phyloP scores from a whole-genome alignment of 2,329 filamentous ascomycete genomes.

The Pleoardoris graminearum region DNA sequence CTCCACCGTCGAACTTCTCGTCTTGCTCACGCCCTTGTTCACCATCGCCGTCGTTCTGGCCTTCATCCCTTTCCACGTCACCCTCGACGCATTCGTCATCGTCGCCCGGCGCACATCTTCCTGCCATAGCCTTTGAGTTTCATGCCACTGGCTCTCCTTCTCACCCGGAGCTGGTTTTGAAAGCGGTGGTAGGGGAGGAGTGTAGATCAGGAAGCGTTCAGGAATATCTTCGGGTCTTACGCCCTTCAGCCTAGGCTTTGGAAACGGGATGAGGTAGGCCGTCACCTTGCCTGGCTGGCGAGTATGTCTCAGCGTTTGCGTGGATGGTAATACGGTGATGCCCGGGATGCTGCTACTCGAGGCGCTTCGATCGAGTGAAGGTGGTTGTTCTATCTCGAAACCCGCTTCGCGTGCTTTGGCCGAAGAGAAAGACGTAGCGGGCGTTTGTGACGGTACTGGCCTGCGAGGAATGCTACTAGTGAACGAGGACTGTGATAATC shows the following conservation, averaged over 20 bases:
- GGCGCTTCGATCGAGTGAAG: no score
- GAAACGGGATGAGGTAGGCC: constrained; percentile 52
- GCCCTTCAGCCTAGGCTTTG: constrained; percentile 45
- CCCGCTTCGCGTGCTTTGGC: constrained; percentile 27
- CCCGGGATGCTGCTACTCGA: constrained; percentile 15
- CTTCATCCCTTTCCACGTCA: constrained; percentile 50
- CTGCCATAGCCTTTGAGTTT: constrained; percentile 52
- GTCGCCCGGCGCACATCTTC: constrained; percentile 51
- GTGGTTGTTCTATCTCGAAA: constrained; percentile 16
- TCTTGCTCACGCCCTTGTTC: constrained; percentile 46
- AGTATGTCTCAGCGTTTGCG: constrained; percentile 46
- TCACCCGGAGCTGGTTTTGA: constrained; percentile 46
- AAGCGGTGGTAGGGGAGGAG: constrained; percentile 50
- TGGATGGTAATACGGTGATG: constrained; percentile 22
- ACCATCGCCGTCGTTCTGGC: constrained; percentile 48
- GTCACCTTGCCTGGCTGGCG: constrained; percentile 49
- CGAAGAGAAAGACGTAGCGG: constrained; percentile 14
- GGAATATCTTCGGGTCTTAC: constrained; percentile 41
- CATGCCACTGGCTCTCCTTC: constrained; percentile 49
- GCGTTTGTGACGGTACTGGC: constrained; percentile 1
- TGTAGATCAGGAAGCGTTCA: constrained; percentile 51
- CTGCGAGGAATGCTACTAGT: constrained; percentile 5
- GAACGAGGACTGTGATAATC: constrained; percentile 9
- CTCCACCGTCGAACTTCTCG: constrained; percentile 49
- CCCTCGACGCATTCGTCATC: constrained; percentile 45